These are phyloP conservation scores for Bidens hawaiensis DNA, from an alignment of 140 eudicot genomes.

Conservation along the genomic window DNA sequence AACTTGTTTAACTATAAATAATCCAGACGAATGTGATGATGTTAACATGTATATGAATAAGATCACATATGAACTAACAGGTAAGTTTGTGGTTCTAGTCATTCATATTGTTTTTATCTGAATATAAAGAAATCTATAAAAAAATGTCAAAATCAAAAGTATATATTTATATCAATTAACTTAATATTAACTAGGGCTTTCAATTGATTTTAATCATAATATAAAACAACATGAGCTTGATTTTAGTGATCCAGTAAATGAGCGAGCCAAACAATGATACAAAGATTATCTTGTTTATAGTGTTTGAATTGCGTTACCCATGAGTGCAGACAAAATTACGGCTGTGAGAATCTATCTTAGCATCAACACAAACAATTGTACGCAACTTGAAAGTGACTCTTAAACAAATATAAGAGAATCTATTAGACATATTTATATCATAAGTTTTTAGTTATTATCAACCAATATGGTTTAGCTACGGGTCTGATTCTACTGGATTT, in stretches of 20 bases:
- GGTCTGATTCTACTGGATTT: no score
- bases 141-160: not conserved
- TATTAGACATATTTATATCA: no score
- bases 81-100: no score
- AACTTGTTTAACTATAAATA: no score
- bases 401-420: slow-evolving; percentile 2
- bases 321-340: slow-evolving; percentile 26
- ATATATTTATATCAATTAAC: not conserved
- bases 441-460: not conserved
- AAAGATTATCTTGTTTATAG: slow-evolving; percentile 7
- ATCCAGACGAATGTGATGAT: no score
- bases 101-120: no score
- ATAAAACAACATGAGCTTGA: not conserved
- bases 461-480: no score
- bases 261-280: slow-evolving; percentile 26
- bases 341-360: slow-evolving; percentile 22
- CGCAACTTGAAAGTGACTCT: slow-evolving; percentile 19
- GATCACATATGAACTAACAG: not conserved
- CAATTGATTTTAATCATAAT: not conserved
- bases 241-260: slow-evolving; percentile 20
- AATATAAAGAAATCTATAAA: no score
- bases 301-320: not conserved
- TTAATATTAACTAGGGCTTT: not conserved
- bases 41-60: no score
- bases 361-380: not conserved